Conservation (phyloP, 495 filamentous ascomycete species). For the Neurospora hispaniola region DNA sequence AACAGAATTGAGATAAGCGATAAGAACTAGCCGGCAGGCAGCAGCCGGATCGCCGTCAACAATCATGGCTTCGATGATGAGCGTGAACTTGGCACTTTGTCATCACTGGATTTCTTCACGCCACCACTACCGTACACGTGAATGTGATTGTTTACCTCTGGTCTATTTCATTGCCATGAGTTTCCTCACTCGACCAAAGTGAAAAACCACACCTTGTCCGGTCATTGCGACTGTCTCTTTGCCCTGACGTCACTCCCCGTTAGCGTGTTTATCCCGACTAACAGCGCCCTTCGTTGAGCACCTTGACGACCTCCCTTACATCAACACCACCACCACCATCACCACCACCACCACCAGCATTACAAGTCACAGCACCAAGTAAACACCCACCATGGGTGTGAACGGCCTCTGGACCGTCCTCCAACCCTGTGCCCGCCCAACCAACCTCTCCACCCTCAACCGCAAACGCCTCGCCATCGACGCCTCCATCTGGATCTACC, state of each 20-base stretch:
- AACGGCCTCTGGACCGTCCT: constrained; percentile 93
- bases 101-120: neutral
- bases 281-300: neutral
- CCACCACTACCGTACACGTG: neutral
- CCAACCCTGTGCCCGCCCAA: constrained; percentile 79
- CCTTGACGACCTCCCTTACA: neutral
- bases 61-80: neutral
- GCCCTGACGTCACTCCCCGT: neutral
- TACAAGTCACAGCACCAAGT: neutral
- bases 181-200: neutral
- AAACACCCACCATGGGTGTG: constrained; percentile 67
- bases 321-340: neutral
- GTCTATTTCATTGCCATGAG: neutral
- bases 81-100: neutral
- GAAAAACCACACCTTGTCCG: neutral
- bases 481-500: constrained; percentile 99
- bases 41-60: neutral
- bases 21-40: neutral
- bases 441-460: constrained; percentile 92
- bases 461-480: constrained; percentile 92
- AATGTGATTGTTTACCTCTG: neutral
- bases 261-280: neutral
- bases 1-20: neutral
- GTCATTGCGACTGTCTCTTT: neutral
- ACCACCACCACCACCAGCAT: too few relatives aligned